Base-by-base conservation (phyloP, 208 protist genomes). In the Acanthamoeba lenticulata region DNA sequence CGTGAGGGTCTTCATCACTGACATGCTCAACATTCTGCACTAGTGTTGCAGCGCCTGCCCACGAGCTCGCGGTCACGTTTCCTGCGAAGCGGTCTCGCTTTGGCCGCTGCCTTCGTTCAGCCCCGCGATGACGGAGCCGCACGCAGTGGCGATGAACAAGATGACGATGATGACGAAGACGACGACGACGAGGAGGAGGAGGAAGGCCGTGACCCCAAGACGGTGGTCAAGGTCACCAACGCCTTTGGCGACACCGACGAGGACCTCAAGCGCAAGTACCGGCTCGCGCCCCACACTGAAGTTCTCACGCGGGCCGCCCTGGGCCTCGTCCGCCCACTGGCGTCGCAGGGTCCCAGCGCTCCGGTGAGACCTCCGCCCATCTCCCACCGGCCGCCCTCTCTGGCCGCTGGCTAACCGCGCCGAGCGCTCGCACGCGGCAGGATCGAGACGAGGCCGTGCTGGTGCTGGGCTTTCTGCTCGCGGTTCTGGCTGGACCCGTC, bases 181-280 rank as follows among this genome's bases (percentile, higher is more conserved):
- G 17, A 52, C 6, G 24, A 57, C 7, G 74, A 57, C 2, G 44
- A n/a, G 5, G 74, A 57, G 38, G 67, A n/a, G n/a, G n/a, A n/a
- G n/a, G n/a, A n/a, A n/a, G n/a, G n/a, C n/a, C n/a, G n/a, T n/a
- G 67, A 83, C 38, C 72, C 72, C 40, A 42, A 36, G 44, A 85
- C 74, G 1, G 27, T 42, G 6, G 74, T 85, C 38, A 85, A 85
- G 44, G 74, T 85, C 9, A 85, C 74, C 4, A 85, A 85, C 29
- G 74, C 74, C 1, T 85, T 85, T 34, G 74, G 74, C 7, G 74
- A 85, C 74, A 85, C 74, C 3, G 74, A 85, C n/a, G 74, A 85
- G 3, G 74, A 85, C 44, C 44, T 85, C n/a, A 47, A 85, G 40
- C 19, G 74, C 3, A 85, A 85, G 32, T 85, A 85, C 19, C 74